A percentile compares a stretch with the other conserved stretches of the same genome.
These are phyloP conservation scores for Globisporangium cystogenes DNA, from an alignment of 352 stramenopile genomes.

Conservation along the genomic window DNA sequence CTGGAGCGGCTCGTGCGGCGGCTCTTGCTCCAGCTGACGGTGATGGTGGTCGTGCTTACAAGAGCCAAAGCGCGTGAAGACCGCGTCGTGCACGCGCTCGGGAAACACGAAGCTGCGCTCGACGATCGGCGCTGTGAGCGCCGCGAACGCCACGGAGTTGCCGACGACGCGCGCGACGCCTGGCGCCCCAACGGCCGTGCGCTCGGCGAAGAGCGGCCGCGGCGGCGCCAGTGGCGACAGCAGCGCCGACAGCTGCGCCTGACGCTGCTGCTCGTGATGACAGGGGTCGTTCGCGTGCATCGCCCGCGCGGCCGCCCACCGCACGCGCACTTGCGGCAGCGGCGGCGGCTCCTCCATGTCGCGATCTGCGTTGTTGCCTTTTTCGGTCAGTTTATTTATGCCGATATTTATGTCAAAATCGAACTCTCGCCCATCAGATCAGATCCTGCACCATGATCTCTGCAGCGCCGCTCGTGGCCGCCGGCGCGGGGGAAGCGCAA, in stretches of 20 bases:
- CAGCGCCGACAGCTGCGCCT: background rate
- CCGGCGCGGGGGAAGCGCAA: background rate
- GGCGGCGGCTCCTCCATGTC: no score
- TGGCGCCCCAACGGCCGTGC: conserved; percentile 19
- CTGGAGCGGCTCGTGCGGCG: background rate
- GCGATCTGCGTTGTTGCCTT: no score
- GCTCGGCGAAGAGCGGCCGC: conserved; percentile 28
- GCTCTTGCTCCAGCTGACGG: background rate
- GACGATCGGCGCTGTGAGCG: conserved; percentile 44
- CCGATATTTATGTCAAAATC: no score
- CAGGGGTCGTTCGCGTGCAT: conserved; percentile 10
- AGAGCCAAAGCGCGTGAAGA: conserved; percentile 37
- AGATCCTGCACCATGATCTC: no score
- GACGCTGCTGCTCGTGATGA: background rate
- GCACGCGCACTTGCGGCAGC: conserved; percentile 18
- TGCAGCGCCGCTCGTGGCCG: no score
- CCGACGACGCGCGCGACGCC: conserved; percentile 35
- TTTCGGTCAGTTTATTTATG: no score
- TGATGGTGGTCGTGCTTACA: background rate
- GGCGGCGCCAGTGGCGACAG: background rate
- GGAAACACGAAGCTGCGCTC: conserved; percentile 62
- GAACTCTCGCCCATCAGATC: no score
- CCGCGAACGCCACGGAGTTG: conserved; percentile 48
- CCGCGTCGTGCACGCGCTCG: conserved; percentile 46
- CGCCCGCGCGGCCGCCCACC: conserved; percentile 21